Evolutionary conservation across 805 yeast genomes (phyloP), one percentile per base, ranked within the genome.

Genomic region (Lipomyces kockii): DNA sequence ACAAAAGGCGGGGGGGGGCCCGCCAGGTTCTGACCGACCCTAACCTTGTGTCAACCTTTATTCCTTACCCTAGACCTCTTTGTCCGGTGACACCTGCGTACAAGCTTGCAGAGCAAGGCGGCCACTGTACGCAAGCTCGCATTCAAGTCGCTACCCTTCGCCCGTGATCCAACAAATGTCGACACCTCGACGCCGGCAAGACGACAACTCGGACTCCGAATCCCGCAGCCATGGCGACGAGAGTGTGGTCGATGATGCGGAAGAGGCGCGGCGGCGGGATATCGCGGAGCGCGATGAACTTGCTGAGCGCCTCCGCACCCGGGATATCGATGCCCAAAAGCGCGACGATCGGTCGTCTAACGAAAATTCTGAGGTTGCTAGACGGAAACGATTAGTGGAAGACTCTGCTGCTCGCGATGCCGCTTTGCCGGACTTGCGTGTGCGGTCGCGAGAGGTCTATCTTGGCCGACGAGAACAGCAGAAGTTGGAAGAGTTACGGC

Each of bases 401-500:
- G 68, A 61, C 14, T 11, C 58, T 17, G 67, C 59, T 2, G 57
- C 60, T 32, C 62, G 71, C 54, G 71, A 67, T 22, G 74, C 73
- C 59, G 74, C 65, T 22, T 60, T 80, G 60, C 74, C 74, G 3
- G 79, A 81, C 32, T 75, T 86, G 32, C 76, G 89, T 35, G 70
- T 76, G n/a, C 71, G 81, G 2, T 86, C 88, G 0, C 78, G 89
- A 57, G 86, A 83, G 64, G 75, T 78, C 12, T 85, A 85, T 66
- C 77, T 85, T 34, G 75, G 80, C 2, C 79, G 81, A 56, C 78
- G 89, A 62, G 88, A 86, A 65, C 80, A 80, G 64, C 81, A 83
- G 69, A 82, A 84, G 71, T 74, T 83, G 20, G 71, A 78, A 12
- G 73, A 83, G 17, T 65, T 87, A 17, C 80, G 81, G 57, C 77